phyloP scores from a whole-genome alignment of 495 filamentous ascomycete genomes.

The Podospora pseudopauciseta region DNA sequence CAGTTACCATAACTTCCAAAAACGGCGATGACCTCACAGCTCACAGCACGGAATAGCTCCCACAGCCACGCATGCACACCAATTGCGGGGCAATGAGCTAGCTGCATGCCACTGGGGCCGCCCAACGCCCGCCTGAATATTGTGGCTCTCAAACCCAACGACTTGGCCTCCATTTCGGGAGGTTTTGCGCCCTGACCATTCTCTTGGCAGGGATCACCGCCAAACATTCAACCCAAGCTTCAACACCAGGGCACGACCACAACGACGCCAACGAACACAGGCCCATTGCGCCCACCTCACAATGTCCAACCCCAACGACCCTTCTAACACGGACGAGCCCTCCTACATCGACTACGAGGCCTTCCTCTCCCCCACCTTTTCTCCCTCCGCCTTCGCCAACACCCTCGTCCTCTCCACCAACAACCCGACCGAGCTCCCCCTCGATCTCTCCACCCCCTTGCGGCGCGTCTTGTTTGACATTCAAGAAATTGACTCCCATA shows the following conservation, averaged over 20 bases:
- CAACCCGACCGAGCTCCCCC: constrained; percentile 80
- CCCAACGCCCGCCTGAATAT: neutral
- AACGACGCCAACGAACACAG: neutral
- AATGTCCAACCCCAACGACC: constrained; percentile 19
- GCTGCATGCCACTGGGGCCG: neutral
- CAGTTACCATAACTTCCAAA: neutral
- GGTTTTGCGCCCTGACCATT: neutral
- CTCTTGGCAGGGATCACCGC: neutral
- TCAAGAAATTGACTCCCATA: constrained; percentile 95
- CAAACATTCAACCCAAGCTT: neutral
- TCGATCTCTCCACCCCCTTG: constrained; percentile 91
- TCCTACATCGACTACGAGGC: constrained; percentile 97
- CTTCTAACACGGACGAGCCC: constrained; percentile 46
- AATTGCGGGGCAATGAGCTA: neutral
- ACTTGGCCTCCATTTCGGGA: neutral
- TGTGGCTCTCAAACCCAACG: neutral
- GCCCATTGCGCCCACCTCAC: neutral
- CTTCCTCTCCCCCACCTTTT: constrained; percentile 83
- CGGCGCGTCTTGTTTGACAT: constrained; percentile 94
- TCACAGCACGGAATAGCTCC: neutral
- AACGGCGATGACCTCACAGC: constrained; percentile 1
- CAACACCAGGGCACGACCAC: neutral
- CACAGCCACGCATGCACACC: neutral
- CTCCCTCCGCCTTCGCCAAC: constrained; percentile 77
- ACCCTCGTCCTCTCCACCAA: constrained; percentile 84